Percentiles rank a stretch among this genome's conserved stretches.
phyloP scores from a whole-genome alignment of 2,329 filamentous ascomycete genomes.

The Tolypocladium ophioglossoides region DNA sequence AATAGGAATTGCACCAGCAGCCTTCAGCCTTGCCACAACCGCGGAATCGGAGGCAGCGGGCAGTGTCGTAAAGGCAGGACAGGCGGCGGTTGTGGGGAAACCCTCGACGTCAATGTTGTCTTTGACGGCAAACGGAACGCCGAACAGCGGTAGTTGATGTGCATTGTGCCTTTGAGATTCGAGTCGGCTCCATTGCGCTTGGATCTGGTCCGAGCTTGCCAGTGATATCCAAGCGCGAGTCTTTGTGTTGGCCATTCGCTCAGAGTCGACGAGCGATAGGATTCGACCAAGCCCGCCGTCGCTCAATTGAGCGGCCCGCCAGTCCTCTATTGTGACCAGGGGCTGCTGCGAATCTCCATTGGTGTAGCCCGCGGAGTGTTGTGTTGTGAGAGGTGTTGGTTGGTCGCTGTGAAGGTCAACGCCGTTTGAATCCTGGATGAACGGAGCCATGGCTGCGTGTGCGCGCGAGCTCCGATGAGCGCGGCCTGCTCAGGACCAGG shows the following conservation, averaged over 20 bases:
- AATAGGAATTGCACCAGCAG: slow-evolving; percentile 43
- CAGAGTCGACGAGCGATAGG: slow-evolving; percentile 11
- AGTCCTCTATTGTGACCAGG: slow-evolving; percentile 11
- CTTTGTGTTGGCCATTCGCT: slow-evolving; percentile 7
- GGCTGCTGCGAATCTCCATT: not conserved
- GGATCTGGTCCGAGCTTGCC: slow-evolving; percentile 16
- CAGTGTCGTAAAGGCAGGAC: slow-evolving; percentile 33
- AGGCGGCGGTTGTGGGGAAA: slow-evolving; percentile 41
- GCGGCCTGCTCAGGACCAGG: not conserved
- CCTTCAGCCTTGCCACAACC: slow-evolving; percentile 37
- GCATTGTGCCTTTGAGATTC: slow-evolving; percentile 6
- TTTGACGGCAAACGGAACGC: slow-evolving; percentile 46
- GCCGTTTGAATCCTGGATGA: not conserved
- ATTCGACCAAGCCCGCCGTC: slow-evolving; percentile 17
- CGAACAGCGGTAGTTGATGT: slow-evolving; percentile 35
- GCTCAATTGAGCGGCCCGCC: slow-evolving; percentile 14
- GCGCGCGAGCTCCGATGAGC: not conserved
- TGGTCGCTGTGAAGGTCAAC: not conserved
- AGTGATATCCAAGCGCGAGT: slow-evolving; percentile 21
- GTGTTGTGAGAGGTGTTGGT: not conserved
- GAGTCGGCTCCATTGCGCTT: slow-evolving; percentile 5
- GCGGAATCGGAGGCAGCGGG: slow-evolving; percentile 33
- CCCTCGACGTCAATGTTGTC: slow-evolving; percentile 44
- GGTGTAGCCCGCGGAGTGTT: not conserved
- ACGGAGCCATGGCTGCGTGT: not conserved